These are phyloP conservation scores for Talaromyces wortmannii DNA, from an alignment of 495 filamentous ascomycete species.

Conservation along the genomic window DNA sequence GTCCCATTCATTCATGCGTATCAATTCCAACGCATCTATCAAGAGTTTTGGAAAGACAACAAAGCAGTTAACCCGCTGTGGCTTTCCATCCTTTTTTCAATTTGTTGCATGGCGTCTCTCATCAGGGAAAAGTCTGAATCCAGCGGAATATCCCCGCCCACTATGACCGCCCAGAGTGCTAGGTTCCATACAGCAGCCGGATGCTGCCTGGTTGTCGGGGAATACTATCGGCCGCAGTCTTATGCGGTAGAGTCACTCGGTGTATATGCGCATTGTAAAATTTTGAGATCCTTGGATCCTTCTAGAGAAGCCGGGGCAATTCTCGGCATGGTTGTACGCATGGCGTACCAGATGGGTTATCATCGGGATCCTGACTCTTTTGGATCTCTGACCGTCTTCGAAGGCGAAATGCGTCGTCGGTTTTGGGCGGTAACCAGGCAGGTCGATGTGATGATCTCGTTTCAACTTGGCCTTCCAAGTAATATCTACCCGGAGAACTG, in stretches of 20 bases:
- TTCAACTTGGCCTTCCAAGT: conserved; percentile 22
- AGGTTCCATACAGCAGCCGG: background rate
- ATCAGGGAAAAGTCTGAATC: background rate
- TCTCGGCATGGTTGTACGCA: conserved; percentile 10
- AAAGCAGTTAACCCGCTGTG: background rate
- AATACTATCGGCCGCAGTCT: conserved; percentile 10
- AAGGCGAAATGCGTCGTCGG: conserved; percentile 20
- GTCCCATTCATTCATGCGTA: conserved; percentile 8
- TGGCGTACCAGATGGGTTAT: conserved; percentile 18
- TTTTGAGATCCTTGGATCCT: conserved; percentile 9
- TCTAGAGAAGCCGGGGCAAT: conserved; percentile 9
- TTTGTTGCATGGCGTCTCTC: background rate
- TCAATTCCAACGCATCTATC: conserved; percentile 7
- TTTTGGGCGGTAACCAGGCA: conserved; percentile 14
- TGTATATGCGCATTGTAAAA: conserved; percentile 12
- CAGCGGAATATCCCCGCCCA: background rate
- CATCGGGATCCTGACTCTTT: conserved; percentile 14
- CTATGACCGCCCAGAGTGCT: background rate
- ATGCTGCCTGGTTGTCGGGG: conserved; percentile 1
- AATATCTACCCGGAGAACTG: conserved; percentile 15
- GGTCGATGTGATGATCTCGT: conserved; percentile 17
- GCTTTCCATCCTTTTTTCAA: conserved; percentile 7
- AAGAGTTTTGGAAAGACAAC: conserved; percentile 8
- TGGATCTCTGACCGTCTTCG: conserved; percentile 7
- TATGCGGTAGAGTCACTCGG: conserved; percentile 13